Evolutionary conservation across 345 rosid genomes (phyloP), one percentile per base, ranked within the genome.

Genomic region (Cardamine resedifolia): DNA sequence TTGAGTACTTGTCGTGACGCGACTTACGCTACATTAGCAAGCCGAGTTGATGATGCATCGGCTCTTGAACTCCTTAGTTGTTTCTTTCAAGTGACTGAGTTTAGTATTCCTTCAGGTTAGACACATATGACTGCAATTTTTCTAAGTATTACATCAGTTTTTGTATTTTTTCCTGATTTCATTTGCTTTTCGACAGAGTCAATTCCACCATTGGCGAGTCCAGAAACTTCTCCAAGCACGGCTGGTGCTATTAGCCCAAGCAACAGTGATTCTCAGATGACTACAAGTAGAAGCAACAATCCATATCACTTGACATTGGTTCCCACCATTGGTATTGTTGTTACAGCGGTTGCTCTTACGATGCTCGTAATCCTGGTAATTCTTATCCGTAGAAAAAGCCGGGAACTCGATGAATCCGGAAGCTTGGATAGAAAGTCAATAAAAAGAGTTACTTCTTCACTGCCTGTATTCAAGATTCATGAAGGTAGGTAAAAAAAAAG

Each of bases 1-100:
- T 57, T 91, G 59, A 88, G 87, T 74, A 89, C 91, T 45, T 94
- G 98, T 66, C 95, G 93, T 31, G 96, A 88, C 79, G 98, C 98
- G 4, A 81, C 91, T 67, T 94, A 80, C 58, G 83, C 80, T 64
- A 80, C 97, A 43, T 81, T 94, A 53, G 88, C 89, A 4, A 89
- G 96, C 80, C 88, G 85, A 79, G 81, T 86, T 65, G 96, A 88
- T 16, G 30, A 72, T 76, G 63, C 72, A 48, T 83, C 91, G 18
- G 84, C 96, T 26, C 70, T 78, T 64, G 81, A 83, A 62, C 77
- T 91, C 1, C 97, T 96, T 56, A 65, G 84, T 75, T 94, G 98
- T 66, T 91, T 94, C 85, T 91, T 91, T 81, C 85, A 85, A 76
- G 87, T 94, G 69, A 82, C 85, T 26, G 96, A 88, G 71, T 85